Evolutionary conservation across 352 stramenopile species (phyloP).

Genomic region (Aphanomyces invadans): DNA sequence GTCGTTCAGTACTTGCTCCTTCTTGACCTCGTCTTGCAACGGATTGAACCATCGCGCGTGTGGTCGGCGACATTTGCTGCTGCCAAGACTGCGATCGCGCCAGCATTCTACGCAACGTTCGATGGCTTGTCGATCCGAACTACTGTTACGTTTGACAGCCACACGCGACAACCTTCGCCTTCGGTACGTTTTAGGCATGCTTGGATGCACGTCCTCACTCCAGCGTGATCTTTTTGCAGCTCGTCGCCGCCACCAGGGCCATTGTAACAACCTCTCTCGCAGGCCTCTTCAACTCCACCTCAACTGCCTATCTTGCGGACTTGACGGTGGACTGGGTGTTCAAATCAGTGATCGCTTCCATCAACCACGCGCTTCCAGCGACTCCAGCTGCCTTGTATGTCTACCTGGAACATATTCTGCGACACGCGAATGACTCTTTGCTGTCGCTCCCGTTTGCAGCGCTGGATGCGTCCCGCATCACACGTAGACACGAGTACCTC

Average conservation of each 20-base stretch:
- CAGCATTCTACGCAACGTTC: neutral
- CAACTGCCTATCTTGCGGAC: slow-evolving; percentile 29
- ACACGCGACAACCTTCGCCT: neutral
- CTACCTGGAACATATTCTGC: neutral
- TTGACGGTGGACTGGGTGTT: slow-evolving; percentile 57
- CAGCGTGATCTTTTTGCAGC: slow-evolving; percentile 24
- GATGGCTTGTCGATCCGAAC: neutral
- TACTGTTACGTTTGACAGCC: neutral
- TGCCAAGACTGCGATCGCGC: neutral
- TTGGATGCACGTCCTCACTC: neutral
- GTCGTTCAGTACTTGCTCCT: slow-evolving; percentile 53
- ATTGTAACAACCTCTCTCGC: slow-evolving; percentile 38
- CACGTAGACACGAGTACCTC: neutral
- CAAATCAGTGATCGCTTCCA: neutral
- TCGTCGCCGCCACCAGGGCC: slow-evolving; percentile 24
- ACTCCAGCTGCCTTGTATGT: neutral
- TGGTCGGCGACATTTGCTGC: slow-evolving; percentile 5
- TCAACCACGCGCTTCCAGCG: neutral
- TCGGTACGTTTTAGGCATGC: neutral
- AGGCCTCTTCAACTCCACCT: slow-evolving; percentile 32
- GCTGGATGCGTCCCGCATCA: slow-evolving; percentile 12
- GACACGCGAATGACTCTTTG: neutral
- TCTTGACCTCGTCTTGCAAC: slow-evolving; percentile 31
- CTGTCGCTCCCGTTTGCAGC: neutral
- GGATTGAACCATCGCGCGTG: neutral